A percentile compares a stretch with the other conserved stretches of the same genome.
Conservation (phyloP, 805 yeast species). For the Kluyveromyces aestuarii region DNA sequence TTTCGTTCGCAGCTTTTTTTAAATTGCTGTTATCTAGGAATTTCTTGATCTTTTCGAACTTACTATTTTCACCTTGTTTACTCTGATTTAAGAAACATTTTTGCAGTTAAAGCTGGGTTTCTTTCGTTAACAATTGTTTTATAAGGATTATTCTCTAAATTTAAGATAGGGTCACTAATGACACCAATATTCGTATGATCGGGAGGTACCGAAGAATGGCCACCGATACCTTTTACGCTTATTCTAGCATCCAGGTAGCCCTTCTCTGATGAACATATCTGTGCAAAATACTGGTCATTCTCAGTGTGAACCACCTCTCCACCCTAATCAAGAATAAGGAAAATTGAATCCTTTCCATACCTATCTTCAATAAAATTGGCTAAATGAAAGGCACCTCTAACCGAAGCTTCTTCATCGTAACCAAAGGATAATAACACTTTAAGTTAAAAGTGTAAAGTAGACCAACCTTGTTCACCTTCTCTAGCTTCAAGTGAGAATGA, state of each 20-base stretch:
- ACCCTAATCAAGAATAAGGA: slow-evolving; percentile 60
- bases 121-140: slow-evolving; percentile 33
- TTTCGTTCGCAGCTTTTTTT: slow-evolving; percentile 13
- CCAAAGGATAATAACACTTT: slow-evolving; percentile 53
- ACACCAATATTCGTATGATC: slow-evolving; percentile 67
- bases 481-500: slow-evolving; percentile 34
- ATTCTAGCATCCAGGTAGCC: slow-evolving; percentile 44
- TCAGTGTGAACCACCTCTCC: slow-evolving; percentile 21
- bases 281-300: slow-evolving; percentile 35
- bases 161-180: slow-evolving; percentile 41
- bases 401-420: slow-evolving; percentile 57
- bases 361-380: slow-evolving; percentile 35
- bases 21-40: neutral
- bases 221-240: slow-evolving; percentile 50
- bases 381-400: slow-evolving; percentile 40
- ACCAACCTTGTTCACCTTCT: slow-evolving; percentile 46
- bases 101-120: slow-evolving; percentile 46
- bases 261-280: slow-evolving; percentile 47
- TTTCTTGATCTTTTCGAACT: neutral
- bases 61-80: neutral
- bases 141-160: slow-evolving; percentile 44
- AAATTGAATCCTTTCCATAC: slow-evolving; percentile 48
- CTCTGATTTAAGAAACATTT: slow-evolving; percentile 48
- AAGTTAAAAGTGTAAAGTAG: slow-evolving; percentile 46
- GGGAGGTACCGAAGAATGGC: slow-evolving; percentile 66